Conservation (phyloP, 306 rosid genomes). For the Glycine soja region DNA sequence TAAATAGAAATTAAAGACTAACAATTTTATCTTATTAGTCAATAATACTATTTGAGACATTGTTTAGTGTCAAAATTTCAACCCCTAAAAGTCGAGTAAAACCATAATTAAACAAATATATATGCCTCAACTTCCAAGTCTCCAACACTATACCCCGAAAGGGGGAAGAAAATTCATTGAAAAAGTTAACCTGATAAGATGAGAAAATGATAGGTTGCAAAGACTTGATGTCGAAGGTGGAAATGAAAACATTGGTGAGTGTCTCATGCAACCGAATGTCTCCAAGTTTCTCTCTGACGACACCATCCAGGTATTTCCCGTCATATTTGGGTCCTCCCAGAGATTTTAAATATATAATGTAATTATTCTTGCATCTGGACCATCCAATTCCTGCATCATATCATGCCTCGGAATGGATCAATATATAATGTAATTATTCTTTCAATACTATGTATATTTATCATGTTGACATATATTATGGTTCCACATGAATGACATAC, state of each 20-base stretch:
- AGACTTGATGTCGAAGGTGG: constrained; percentile 66
- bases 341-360: no score
- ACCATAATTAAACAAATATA: no score
- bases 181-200: constrained; percentile 48
- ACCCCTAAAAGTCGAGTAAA: no score
- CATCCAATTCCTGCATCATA: no score
- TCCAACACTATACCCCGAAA: neutral
- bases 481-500: no score
- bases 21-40: neutral
- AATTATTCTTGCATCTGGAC: no score
- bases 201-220: constrained; percentile 72
- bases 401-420: no score
- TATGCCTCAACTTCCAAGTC: neutral
- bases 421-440: no score
- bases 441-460: no score
- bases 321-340: constrained; percentile 79
- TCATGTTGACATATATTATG: no score
- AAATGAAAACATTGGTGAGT: constrained; percentile 70
- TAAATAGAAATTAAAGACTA: neutral
- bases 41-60: neutral
- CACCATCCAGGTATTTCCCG: constrained; percentile 68
- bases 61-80: no score
- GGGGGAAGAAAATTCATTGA: neutral
- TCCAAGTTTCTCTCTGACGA: constrained; percentile 65
- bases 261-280: constrained; percentile 62